Base-by-base conservation (phyloP, 2,329 filamentous ascomycete species). In the Fusarium albidum region DNA sequence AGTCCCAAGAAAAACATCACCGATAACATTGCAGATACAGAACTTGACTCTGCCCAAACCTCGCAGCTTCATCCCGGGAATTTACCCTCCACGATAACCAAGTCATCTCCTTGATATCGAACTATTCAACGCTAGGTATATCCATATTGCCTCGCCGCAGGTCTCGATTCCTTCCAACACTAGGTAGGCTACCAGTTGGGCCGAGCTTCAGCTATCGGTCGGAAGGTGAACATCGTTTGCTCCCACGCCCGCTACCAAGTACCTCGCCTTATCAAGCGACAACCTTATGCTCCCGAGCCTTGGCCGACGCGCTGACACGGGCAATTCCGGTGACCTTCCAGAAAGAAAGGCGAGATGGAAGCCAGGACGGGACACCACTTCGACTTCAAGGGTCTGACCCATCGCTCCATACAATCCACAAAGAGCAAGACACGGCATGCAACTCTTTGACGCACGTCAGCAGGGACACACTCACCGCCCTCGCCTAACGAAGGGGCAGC, bases 381-480 rank as follows among this genome's bases (percentile, higher is more conserved):
- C 27, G n/a, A 42, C 42, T 43, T 39, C 53, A 47, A 60, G 57
- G 57, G 52, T 58, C 53, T 57, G 55, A 39, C 42, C 48, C 29
- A 29, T 27, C 29, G 17, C 26, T 43, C 52, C 41, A 41, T 29
- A 33, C 40, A 48, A 42, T n/a, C 32, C 25, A 14, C 39, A 18
- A 37, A 41, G 17, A 41, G 17, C 46, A 37, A 51, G 52, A 49
- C 39, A 41, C 44, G 35, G 29, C 31, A 58, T 58, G 41, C 44
- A 49, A 15, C 5, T 21, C 49, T 34, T 47, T 27, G 34, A 54
- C 31, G 58, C 58, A 61, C 32, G 42, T 62, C 57, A 61, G 58
- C 58, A 59, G 49, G 55, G 41, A n/a, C 42, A 44, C 38, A 48
- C 50, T 59, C 58, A 59, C 58, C 58, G 58, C 58, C 42, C 57